These are phyloP conservation scores for Purshia tridentata DNA, from an alignment of 306 rosid species.

Conservation along the genomic window DNA sequence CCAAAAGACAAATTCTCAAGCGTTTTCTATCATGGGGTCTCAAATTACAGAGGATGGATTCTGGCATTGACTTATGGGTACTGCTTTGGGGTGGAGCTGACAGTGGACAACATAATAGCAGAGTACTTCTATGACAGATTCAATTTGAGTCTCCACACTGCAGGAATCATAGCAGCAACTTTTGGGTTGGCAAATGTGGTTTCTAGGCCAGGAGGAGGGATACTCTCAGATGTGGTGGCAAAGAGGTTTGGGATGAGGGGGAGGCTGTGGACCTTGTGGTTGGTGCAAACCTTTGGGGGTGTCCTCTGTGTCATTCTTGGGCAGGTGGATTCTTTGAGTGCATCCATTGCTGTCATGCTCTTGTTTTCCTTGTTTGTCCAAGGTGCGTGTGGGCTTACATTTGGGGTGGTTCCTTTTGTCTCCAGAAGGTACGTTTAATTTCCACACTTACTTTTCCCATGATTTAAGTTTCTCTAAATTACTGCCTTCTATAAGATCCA, in stretches of 20 bases:
- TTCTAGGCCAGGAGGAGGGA: slow-evolving; percentile 80
- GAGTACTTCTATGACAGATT: slow-evolving; percentile 81
- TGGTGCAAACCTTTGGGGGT: slow-evolving; percentile 68
- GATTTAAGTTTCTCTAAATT: neutral
- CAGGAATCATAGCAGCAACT: slow-evolving; percentile 75
- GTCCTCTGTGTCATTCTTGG: slow-evolving; percentile 66
- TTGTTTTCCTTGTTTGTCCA: slow-evolving; percentile 70
- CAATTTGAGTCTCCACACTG: slow-evolving; percentile 62
- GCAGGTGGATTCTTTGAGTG: slow-evolving; percentile 42
- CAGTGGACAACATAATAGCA: slow-evolving; percentile 75
- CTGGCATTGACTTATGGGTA: slow-evolving; percentile 79
- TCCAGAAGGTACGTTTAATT: slow-evolving; percentile 60
- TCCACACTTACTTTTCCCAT: neutral
- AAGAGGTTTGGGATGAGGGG: slow-evolving; percentile 88
- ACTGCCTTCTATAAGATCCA: no score
- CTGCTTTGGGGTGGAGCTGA: slow-evolving; percentile 82
- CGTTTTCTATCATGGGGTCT: slow-evolving; percentile 50
- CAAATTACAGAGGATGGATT: slow-evolving; percentile 84
- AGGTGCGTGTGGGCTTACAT: slow-evolving; percentile 93
- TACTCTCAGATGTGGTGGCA: slow-evolving; percentile 53
- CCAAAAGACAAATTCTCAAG: slow-evolving; percentile 51
- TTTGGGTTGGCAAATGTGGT: slow-evolving; percentile 70
- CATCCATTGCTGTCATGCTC: slow-evolving; percentile 66
- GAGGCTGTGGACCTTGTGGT: slow-evolving; percentile 72
- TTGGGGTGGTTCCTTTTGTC: slow-evolving; percentile 90